Evolutionary conservation across 106 monocot species (phyloP).

Genomic region (Allium sativum): DNA sequence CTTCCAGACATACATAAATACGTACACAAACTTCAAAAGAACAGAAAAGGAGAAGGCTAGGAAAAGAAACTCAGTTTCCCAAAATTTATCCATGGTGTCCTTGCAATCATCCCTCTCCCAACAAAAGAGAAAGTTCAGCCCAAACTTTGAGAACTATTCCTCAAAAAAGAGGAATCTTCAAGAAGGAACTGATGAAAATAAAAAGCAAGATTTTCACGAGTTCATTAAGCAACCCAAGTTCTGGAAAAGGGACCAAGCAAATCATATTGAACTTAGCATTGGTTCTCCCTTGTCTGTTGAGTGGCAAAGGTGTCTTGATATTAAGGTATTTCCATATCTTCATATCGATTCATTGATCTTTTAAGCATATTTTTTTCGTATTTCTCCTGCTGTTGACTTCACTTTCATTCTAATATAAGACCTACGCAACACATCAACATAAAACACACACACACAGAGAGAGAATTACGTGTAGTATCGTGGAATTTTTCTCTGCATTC

Average conservation of each 20-base stretch:
- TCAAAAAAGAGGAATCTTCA: constrained; percentile 45
- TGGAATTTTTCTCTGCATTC: too few relatives aligned
- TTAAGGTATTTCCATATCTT: constrained; percentile 27
- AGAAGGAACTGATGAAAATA: constrained; percentile 2
- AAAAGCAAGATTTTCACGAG: background rate
- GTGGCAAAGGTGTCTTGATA: constrained; percentile 69
- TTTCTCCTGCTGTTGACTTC: too few relatives aligned
- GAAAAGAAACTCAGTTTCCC: background rate
- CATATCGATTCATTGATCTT: too few relatives aligned
- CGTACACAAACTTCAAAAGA: background rate
- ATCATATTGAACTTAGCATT: constrained; percentile 37
- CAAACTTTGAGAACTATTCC: background rate
- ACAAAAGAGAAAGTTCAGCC: constrained; percentile 8
- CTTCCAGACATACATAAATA: background rate
- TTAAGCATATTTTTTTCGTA: too few relatives aligned
- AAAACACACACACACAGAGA: too few relatives aligned
- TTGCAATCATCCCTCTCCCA: constrained; percentile 22
- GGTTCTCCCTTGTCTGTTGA: constrained; percentile 55
- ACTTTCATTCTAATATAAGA: too few relatives aligned
- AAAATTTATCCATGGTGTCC: constrained; percentile 37
- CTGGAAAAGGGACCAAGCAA: background rate
- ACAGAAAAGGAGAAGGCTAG: background rate
- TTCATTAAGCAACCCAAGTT: background rate
- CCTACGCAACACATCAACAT: too few relatives aligned
- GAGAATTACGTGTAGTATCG: too few relatives aligned